Evolutionary conservation across 1,139 yeast species (phyloP).

Genomic region (Saccharomyces hybrid): DNA sequence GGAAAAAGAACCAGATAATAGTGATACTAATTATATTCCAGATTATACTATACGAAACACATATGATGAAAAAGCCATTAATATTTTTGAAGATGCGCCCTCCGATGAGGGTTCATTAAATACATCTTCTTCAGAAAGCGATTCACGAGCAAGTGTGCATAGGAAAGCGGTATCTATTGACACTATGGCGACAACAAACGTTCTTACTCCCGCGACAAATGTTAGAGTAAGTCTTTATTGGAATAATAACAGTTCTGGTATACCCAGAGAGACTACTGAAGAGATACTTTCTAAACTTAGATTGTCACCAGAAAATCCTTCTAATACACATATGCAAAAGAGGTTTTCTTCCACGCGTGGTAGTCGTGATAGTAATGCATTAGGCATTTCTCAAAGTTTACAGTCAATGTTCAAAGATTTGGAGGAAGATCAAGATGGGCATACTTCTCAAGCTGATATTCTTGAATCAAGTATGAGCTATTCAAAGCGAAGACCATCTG

Average conservation of each 20-base stretch:
- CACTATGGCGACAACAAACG: slow-evolving; percentile 26
- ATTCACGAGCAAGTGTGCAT: slow-evolving; percentile 20
- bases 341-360: slow-evolving; percentile 18
- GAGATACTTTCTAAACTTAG: slow-evolving; percentile 29
- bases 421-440: slow-evolving; percentile 23
- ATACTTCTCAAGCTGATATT: slow-evolving; percentile 8
- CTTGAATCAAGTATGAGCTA: background rate
- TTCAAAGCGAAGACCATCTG: background rate
- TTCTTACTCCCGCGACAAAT: slow-evolving; percentile 26
- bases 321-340: slow-evolving; percentile 14
- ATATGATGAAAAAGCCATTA: slow-evolving; percentile 12
- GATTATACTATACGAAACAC: slow-evolving; percentile 6
- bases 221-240: slow-evolving; percentile 30
- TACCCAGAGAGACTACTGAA: slow-evolving; percentile 30
- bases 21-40: slow-evolving; percentile 5
- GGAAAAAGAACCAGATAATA: background rate
- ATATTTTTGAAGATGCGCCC: slow-evolving; percentile 30
- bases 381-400: slow-evolving; percentile 19
- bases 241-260: slow-evolving; percentile 15
- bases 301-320: slow-evolving; percentile 22
- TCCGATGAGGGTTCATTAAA: slow-evolving; percentile 21
- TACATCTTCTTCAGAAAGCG: slow-evolving; percentile 20
- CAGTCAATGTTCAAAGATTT: slow-evolving; percentile 30
- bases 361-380: slow-evolving; percentile 7
- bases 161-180: slow-evolving; percentile 31